phyloP scores from a whole-genome alignment of 1,139 yeast species.

The Pichia sp. region DNA sequence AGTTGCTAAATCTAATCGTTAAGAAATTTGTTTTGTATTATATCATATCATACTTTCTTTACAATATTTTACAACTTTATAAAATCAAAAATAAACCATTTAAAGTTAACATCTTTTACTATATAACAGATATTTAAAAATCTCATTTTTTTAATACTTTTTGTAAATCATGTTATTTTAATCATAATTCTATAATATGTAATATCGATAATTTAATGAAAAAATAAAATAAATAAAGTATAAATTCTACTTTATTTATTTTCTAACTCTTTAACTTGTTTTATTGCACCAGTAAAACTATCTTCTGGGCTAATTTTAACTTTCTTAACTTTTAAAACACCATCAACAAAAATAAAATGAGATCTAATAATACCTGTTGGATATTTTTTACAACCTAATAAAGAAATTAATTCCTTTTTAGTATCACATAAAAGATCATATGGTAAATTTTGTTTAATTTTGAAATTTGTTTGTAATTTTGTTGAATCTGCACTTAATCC shows the following conservation, averaged over 20 bases:
- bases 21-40: constrained; percentile 32
- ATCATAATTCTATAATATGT: too few species aligned
- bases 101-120: too few species aligned
- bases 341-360: constrained; percentile 83
- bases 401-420: constrained; percentile 55
- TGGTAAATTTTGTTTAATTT: constrained; percentile 63
- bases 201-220: too few species aligned
- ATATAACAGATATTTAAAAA: too few species aligned
- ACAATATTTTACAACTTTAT: constrained; percentile 3
- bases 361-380: constrained; percentile 77
- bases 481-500: constrained; percentile 75
- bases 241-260: not conserved
- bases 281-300: constrained; percentile 59
- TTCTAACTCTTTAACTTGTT: constrained; percentile 38
- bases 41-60: constrained; percentile 7
- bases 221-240: not conserved
- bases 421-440: constrained; percentile 79
- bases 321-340: constrained; percentile 57
- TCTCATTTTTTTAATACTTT: too few species aligned
- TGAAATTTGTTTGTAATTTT: constrained; percentile 69
- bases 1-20: constrained; percentile 99
- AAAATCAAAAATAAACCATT: not conserved
- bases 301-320: constrained; percentile 74
- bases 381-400: constrained; percentile 75
- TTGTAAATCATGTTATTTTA: too few species aligned